Evolutionary conservation across 2,329 filamentous ascomycete genomes (phyloP).

Genomic region (Neofusicoccum sp.): DNA sequence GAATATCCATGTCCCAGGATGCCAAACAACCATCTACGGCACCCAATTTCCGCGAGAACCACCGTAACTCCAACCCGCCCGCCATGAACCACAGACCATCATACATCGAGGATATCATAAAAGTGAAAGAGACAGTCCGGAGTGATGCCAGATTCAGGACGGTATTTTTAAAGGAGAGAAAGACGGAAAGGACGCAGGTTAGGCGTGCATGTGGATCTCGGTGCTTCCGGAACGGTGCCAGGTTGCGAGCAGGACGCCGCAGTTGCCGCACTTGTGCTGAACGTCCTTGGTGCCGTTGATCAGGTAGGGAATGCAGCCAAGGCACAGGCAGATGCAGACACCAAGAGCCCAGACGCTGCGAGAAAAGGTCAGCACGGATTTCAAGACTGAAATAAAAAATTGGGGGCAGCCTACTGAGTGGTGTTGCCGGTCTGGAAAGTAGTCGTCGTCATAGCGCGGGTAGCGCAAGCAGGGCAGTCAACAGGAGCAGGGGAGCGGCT

Average conservation of each 20-base stretch:
- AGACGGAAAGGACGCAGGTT: neutral
- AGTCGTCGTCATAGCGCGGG: slow-evolving; percentile 39
- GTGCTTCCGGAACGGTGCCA: slow-evolving; percentile 51
- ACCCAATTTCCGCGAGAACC: neutral
- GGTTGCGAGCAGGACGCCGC: slow-evolving; percentile 45
- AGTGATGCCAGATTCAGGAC: neutral
- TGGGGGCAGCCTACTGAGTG: slow-evolving; percentile 39
- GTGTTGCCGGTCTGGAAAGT: slow-evolving; percentile 38
- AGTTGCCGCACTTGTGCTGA: slow-evolving; percentile 49
- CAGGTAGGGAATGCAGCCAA: slow-evolving; percentile 51
- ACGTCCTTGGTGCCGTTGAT: slow-evolving; percentile 50
- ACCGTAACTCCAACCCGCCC: neutral
- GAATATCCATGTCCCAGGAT: too few relatives aligned
- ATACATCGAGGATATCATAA: neutral
- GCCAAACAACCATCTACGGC: neutral
- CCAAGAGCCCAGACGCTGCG: slow-evolving; percentile 46
- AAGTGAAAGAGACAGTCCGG: neutral
- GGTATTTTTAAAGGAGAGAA: neutral
- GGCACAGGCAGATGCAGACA: slow-evolving; percentile 43
- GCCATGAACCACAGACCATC: neutral
- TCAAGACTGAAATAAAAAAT: neutral
- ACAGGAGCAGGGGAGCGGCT: slow-evolving; percentile 41
- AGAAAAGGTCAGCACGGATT: neutral
- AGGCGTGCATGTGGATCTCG: slow-evolving; percentile 44
- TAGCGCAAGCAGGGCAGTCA: slow-evolving; percentile 49